phyloP scores from a whole-genome alignment of 129 eudicot species.

The Chrysanthemum makinoi region DNA sequence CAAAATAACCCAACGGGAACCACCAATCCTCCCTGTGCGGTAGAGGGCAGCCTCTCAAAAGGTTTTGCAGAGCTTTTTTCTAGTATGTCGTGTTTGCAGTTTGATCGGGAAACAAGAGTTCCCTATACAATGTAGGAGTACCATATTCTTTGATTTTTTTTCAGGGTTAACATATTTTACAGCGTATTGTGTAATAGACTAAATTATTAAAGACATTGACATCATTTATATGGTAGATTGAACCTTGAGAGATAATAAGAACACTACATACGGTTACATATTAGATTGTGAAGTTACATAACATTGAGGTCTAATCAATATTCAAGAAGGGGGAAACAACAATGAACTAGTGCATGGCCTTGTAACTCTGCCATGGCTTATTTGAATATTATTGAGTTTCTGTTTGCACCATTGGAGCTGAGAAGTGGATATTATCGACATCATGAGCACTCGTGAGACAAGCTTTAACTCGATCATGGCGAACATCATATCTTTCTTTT shows the following conservation, averaged over 20 bases:
- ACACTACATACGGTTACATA: background rate
- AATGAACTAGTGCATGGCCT: constrained; percentile 18
- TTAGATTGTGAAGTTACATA: background rate
- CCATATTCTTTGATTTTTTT: background rate
- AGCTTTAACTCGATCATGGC: constrained; percentile 48
- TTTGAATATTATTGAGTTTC: constrained; percentile 42
- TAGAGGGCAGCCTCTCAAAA: constrained; percentile 86
- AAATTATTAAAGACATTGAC: background rate
- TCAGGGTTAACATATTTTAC: background rate
- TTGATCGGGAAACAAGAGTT: constrained; percentile 53
- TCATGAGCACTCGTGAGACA: constrained; percentile 41
- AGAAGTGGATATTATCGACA: constrained; percentile 49
- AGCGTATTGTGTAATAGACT: background rate
- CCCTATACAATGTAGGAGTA: constrained; percentile 33
- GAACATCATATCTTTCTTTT: constrained; percentile 36
- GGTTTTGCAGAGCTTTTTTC: constrained; percentile 86
- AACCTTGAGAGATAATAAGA: background rate
- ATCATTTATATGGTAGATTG: background rate
- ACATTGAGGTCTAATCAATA: background rate
- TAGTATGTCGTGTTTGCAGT: constrained; percentile 47
- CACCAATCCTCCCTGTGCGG: constrained; percentile 45
- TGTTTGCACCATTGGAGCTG: constrained; percentile 61
- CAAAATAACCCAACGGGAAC: constrained; percentile 30
- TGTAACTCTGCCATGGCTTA: constrained; percentile 29
- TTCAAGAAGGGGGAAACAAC: constrained; percentile 44